A percentile compares a stretch with the other conserved stretches of the same genome.
phyloP scores from a whole-genome alignment of 1,284 basidiomycete genomes.

The Veloboletus limbatus region DNA sequence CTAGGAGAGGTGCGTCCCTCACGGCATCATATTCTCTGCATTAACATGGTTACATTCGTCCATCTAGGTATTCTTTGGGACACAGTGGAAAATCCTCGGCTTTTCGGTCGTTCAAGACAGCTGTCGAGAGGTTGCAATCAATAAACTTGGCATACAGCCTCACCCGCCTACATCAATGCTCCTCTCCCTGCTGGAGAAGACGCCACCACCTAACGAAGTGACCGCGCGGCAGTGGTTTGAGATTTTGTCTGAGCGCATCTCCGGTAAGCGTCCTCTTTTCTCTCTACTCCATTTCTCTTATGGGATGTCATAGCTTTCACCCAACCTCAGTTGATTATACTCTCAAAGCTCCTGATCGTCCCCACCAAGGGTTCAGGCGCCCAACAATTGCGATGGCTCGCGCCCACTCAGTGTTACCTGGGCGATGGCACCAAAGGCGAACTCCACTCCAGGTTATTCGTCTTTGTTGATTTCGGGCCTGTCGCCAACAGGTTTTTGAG shows the following conservation, averaged over 20 bases:
- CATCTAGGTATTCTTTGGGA: conserved; percentile 68
- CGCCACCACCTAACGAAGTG: conserved; percentile 56
- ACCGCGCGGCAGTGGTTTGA: conserved; percentile 73
- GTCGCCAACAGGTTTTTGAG: conserved; percentile 83
- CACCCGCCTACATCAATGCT: conserved; percentile 73
- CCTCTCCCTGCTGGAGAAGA: conserved; percentile 59
- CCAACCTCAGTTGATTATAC: conserved; percentile 19
- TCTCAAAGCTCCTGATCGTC: conserved; percentile 56
- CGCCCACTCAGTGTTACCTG: conserved; percentile 71
- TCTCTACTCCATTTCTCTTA: not conserved
- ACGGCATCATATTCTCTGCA: not conserved
- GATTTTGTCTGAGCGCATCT: conserved; percentile 71
- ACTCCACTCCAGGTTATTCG: conserved; percentile 77
- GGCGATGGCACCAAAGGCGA: conserved; percentile 47
- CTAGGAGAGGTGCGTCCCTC: conserved; percentile 58
- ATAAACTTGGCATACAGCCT: conserved; percentile 72
- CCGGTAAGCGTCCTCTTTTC: conserved; percentile 43
- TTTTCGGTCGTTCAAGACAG: conserved; percentile 66
- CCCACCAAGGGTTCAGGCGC: conserved; percentile 40
- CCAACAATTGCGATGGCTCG: conserved; percentile 44
- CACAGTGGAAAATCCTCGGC: conserved; percentile 72
- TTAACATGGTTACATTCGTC: not conserved
- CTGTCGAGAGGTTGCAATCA: conserved; percentile 54
- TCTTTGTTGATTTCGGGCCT: conserved; percentile 87
- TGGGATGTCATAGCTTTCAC: conserved; percentile 20